Conservation (phyloP, 1,284 basidiomycete genomes). For the Neolentinus lepideus region DNA sequence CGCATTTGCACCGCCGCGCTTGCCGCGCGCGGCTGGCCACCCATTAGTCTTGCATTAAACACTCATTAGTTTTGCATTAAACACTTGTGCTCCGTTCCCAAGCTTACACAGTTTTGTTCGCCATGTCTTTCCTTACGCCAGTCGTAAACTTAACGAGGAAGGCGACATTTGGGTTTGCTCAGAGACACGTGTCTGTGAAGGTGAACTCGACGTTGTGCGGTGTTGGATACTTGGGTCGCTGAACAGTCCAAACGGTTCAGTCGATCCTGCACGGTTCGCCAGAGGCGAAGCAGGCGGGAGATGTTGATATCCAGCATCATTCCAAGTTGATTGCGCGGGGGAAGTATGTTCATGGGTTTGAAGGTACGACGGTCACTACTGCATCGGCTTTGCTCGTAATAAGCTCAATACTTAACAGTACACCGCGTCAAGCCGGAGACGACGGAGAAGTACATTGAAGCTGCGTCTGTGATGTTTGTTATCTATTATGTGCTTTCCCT, state of each 20-base stretch:
- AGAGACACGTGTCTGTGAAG: constrained; percentile 1
- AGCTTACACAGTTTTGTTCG: background rate
- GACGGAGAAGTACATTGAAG: constrained; percentile 76
- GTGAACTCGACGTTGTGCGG: background rate
- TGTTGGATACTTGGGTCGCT: background rate
- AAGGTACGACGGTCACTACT: constrained; percentile 48
- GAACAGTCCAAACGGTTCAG: constrained; percentile 16
- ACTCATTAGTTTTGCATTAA: background rate
- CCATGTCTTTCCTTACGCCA: background rate
- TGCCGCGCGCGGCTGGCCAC: background rate
- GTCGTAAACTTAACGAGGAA: background rate
- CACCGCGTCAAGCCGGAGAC: constrained; percentile 81
- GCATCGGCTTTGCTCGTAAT: background rate
- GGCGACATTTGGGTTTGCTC: background rate
- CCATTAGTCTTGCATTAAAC: background rate
- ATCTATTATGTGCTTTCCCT: constrained; percentile 5
- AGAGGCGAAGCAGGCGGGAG: constrained; percentile 78
- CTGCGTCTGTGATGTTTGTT: constrained; percentile 54
- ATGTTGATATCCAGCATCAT: constrained; percentile 71
- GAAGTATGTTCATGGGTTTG: constrained; percentile 85
- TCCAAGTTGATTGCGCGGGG: constrained; percentile 80
- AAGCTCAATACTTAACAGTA: constrained; percentile 33
- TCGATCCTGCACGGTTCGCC: constrained; percentile 70
- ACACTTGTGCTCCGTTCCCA: background rate
- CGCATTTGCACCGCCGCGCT: background rate